Evolutionary conservation across 768 basidiomycete species (phyloP).

Genomic region (Hydnomerulius pinastri): DNA sequence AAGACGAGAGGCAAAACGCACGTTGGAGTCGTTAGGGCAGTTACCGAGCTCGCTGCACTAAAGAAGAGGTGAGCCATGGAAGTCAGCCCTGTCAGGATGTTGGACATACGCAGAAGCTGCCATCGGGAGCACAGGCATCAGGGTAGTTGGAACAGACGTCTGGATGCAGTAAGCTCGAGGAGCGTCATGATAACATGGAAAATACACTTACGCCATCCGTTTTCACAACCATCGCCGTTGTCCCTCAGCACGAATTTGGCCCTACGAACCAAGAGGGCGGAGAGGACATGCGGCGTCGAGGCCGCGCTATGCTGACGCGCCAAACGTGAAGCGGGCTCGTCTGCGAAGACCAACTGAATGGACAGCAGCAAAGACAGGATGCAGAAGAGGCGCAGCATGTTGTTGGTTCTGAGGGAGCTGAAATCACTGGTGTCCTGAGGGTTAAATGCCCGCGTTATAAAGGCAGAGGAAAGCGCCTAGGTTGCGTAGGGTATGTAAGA

Average conservation of each 20-base stretch:
- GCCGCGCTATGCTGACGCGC: constrained; percentile 6
- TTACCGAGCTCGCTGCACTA: constrained; percentile 10
- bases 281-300: background rate
- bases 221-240: constrained; percentile 6
- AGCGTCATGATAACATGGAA: background rate
- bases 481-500: no score
- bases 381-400: constrained; percentile 17
- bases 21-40: constrained; percentile 18
- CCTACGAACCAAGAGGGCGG: constrained; percentile 13
- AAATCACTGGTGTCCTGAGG: no score
- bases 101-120: constrained; percentile 21
- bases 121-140: constrained; percentile 14
- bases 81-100: no score
- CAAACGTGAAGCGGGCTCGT: background rate
- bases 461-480: no score
- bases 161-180: background rate
- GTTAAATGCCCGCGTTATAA: no score
- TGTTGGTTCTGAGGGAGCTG: constrained; percentile 20
- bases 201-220: constrained; percentile 14
- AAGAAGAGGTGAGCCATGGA: background rate
- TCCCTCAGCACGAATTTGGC: constrained; percentile 11
- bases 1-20: background rate
- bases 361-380: constrained; percentile 8
- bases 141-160: constrained; percentile 23
- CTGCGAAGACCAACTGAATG: constrained; percentile 10